Conservation (phyloP, 495 filamentous ascomycete genomes). For the Tuber indicum region DNA sequence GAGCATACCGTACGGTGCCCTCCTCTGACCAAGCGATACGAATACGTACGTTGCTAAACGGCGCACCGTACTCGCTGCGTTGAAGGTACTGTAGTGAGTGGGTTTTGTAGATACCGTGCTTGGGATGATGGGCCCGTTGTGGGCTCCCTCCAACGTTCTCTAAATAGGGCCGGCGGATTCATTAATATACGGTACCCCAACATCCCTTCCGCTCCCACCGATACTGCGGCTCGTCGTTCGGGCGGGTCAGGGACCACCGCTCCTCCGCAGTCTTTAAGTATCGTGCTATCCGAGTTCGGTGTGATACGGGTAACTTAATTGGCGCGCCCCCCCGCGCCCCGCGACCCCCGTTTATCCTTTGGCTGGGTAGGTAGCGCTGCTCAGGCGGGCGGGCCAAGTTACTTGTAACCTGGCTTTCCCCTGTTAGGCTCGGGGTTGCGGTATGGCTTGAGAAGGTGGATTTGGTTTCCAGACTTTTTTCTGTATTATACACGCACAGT, state of each 20-base stretch:
- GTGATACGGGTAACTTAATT: neutral
- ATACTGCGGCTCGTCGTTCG: neutral
- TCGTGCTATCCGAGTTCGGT: neutral
- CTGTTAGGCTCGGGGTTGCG: neutral
- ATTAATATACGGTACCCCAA: neutral
- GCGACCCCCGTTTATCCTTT: neutral
- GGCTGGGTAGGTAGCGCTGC: neutral
- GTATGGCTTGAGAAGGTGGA: neutral
- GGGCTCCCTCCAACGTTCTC: neutral
- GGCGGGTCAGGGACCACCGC: neutral
- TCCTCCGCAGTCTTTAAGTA: neutral
- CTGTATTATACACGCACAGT: too few relatives aligned
- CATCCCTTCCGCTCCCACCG: neutral
- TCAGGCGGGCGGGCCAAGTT: neutral
- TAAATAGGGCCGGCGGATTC: neutral
- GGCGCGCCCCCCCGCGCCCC: too few relatives aligned
- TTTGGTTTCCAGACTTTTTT: too few relatives aligned
- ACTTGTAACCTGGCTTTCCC: neutral
- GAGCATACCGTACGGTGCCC: too few relatives aligned
- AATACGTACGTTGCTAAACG: neutral
- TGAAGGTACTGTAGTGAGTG: neutral
- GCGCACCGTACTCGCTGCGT: neutral
- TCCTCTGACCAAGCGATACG: neutral
- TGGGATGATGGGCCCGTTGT: neutral
- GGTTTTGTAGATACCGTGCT: neutral